Evolutionary conservation across 805 yeast species (phyloP), one percentile per base, ranked within the genome.

Genomic region (Pichia californica): DNA sequence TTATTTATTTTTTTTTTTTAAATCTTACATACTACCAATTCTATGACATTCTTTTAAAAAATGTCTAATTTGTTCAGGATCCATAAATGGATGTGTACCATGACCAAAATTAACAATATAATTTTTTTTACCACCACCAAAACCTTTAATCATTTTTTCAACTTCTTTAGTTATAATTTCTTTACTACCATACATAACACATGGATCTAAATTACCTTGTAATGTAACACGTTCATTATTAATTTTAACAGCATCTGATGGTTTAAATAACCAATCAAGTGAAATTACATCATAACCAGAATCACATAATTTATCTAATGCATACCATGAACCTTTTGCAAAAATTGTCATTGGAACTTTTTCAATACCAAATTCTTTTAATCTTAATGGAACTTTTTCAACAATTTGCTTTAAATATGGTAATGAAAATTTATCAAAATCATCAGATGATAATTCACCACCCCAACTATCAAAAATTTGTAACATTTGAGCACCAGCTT

Each of bases 381-480:
- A 72, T 56, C 93, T 78, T 10, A 56, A 46, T 18, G 91, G 94
- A 36, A 91, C 73, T 52, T 74, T 74, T 16, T 69, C 66, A 23
- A 86, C 76, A 45, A 91, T 89, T 59, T 86, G 86, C 51, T 73
- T 75, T 56, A 93, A 69, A 61, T 87, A 93, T 3, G 98, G 98
- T 56, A 91, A 74, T 4, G 94, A 82, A 63, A 88, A 93, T 62
- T 85, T 89, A 49, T 74, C 73, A 65, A 91, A 93, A 57, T 93
- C 99, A 41, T 69, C 69, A 11, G 96, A 95, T 1, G 95, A 93
- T 45, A 93, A 73, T 66, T 93, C 98, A 40, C 98, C 96, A 45
- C 96, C 99, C 95, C 96, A 89, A 30, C 95, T 84, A 61, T 93
- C 99, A 59, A 93, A 93, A 29, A 93, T 88, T 66, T 93, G 99